phyloP scores from a whole-genome alignment of 2,329 filamentous ascomycete species.

The Phoma sp. region DNA sequence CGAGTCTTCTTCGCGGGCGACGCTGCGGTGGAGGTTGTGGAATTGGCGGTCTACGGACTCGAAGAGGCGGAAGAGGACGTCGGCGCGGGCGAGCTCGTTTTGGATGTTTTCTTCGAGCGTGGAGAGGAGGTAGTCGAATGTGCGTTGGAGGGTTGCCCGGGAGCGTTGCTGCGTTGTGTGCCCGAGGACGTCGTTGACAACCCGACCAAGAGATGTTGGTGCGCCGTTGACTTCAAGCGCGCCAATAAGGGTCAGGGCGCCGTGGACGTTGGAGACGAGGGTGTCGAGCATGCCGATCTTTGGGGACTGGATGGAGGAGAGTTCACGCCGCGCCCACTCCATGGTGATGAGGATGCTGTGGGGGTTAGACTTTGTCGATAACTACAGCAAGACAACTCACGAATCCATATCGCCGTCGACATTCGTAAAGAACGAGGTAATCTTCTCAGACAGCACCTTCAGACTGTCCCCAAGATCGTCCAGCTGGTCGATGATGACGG shows the following conservation, averaged over 20 bases:
- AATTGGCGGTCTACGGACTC: constrained; percentile 91
- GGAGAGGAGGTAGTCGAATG: constrained; percentile 85
- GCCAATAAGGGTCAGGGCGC: constrained; percentile 70
- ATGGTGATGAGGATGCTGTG: constrained; percentile 86
- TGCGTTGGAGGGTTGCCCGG: constrained; percentile 79
- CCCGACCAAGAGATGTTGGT: constrained; percentile 72
- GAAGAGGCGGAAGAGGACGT: constrained; percentile 86
- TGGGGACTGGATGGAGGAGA: constrained; percentile 59
- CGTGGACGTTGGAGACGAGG: constrained; percentile 86
- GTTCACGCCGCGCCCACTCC: constrained; percentile 92
- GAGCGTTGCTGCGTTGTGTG: constrained; percentile 82
- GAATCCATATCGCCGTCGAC: constrained; percentile 92
- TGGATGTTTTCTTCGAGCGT: constrained; percentile 90
- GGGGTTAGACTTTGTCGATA: no score
- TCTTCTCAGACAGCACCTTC: constrained; percentile 81
- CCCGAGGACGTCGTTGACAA: constrained; percentile 79
- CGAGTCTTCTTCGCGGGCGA: constrained; percentile 80
- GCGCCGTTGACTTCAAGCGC: constrained; percentile 49
- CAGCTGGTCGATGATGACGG: constrained; percentile 83
- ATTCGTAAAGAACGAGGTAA: constrained; percentile 91
- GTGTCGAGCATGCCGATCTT: constrained; percentile 67
- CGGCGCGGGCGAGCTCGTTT: constrained; percentile 80
- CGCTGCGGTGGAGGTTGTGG: constrained; percentile 82
- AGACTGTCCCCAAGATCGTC: constrained; percentile 86
- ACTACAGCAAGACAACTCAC: constrained; percentile 60